Evolutionary conservation across 1,284 basidiomycete genomes (phyloP), one percentile per base, ranked within the genome.

Genomic region (Cryptococcus sp.): DNA sequence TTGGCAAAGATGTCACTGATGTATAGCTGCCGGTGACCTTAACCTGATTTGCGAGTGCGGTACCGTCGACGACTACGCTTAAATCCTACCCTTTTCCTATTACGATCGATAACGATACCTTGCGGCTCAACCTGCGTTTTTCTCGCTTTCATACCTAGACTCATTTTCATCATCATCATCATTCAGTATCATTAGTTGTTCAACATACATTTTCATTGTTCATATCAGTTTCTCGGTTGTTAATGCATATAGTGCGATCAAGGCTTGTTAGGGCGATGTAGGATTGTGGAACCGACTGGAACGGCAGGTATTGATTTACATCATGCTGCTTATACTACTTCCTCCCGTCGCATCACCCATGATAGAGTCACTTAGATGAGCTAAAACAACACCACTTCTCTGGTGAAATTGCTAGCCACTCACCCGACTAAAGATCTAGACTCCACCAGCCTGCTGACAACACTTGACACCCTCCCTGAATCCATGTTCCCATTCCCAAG

Each of bases 11-110:
- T 7, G n/a, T 18, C 37, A 40, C 37, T 42, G 18, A 18, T 36
- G 31, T 18, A n/a, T 50, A 68, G 73, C 73, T 31, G 68, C 70
- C 18, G 74, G 74, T 31, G 75, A 76, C 61, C 61, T 74, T 40
- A 75, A 77, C 59, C 62, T 77, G 19, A 65, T 77, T 53, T 96
- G 91, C 70, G 87, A 92, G 70, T 96, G 91, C 65, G 88, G 88
- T 28, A 82, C 86, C 2, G 90, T 93, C 44, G 89, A 91, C 73
- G 89, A 92, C 64, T 76, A 76, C 59, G 75, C 67, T 9, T 61
- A 39, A 19, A 39, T 19, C 36, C 14, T 16, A 7, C 14, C 16
- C 28, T 28, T 11, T 11, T 28, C 28, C n/a, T 28, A 5, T 28
- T 11, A 28, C 28, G 28, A 39, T 39, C 14, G 16, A 39, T n/a